Base-by-base conservation (phyloP, 2,329 filamentous ascomycete species). In the Lachnellula arida region DNA sequence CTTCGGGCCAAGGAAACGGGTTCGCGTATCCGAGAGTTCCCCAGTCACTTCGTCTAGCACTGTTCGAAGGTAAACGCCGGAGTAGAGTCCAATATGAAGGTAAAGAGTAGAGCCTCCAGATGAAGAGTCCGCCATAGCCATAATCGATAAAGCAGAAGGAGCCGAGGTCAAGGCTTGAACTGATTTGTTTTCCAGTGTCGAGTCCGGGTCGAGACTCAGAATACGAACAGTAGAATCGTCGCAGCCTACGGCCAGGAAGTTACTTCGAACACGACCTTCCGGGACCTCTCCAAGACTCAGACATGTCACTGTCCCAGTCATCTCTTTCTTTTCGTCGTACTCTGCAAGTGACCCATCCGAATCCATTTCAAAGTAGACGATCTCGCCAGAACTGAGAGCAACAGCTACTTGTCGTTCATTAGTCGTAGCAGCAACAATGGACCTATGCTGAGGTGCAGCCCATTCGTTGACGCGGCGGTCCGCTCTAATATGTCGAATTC, bases 281-380 rank as follows among this genome's bases (percentile, higher is more conserved):
- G 94, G 93, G 14, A 97, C 91, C 52, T 94, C 88, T 2, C 93
- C 94, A 51, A 99, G 79, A 65, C 92, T 96, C n/a, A 99, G 78
- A 63, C 89, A 95, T 17, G 92, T 97, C 49, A 99, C 92, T 0
- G 92, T 97, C 46, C 91, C 93, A 52, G 89, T 91, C 88, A 99
- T 94, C 67, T 95, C 88, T 66, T 91, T 91, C 71, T 93, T 91
- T 68, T 97, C 92, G 62, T 97, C 89, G 63, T 97, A 96, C 74
- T 97, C 93, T 35, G 91, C 91, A 34, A 97, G 78, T 3, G 89
- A 89, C 32, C 92, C 92, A 72, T 97, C 93, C 0, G 84, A 81
- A 67, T 97, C 94, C 85, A 97, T 93, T 71, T 99, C 95, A 65
- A 99, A 99, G 70, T 97, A 99, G 43, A 96, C 89, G 60, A 99